Conservation (phyloP, 805 yeast genomes). For the Jamesozyma hellenica region DNA sequence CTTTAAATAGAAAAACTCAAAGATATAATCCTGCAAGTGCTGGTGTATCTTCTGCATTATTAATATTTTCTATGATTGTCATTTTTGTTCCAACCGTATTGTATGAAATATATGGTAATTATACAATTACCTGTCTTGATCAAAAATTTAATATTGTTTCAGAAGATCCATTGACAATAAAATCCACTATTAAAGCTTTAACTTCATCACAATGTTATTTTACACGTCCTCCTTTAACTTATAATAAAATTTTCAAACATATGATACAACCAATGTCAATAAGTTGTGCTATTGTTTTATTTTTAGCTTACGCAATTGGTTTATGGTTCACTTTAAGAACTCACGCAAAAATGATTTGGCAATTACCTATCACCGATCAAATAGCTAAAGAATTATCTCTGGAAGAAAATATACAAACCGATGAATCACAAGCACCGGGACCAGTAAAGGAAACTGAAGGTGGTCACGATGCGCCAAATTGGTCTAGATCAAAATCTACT, state of each 20-base stretch:
- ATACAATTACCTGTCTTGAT: constrained; percentile 57
- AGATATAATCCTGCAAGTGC: constrained; percentile 93
- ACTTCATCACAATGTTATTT: constrained; percentile 49
- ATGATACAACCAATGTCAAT: constrained; percentile 77
- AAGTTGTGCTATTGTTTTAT: constrained; percentile 69
- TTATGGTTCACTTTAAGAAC: constrained; percentile 88
- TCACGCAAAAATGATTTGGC: constrained; percentile 96
- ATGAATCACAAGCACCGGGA: neutral
- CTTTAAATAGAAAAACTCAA: constrained; percentile 83
- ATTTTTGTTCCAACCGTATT: constrained; percentile 89
- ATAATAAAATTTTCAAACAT: constrained; percentile 53
- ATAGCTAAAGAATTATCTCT: constrained; percentile 8
- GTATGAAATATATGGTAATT: constrained; percentile 82
- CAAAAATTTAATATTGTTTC: constrained; percentile 3
- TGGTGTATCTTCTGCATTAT: constrained; percentile 94
- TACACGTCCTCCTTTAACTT: constrained; percentile 61
- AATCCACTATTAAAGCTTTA: constrained; percentile 39
- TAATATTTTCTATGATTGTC: constrained; percentile 78
- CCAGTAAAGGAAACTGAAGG: constrained; percentile 20
- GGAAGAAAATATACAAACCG: neutral
- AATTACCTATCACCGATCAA: constrained; percentile 26
- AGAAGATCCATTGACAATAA: constrained; percentile 9
- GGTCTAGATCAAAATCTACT: constrained; percentile 82
- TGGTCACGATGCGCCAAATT: constrained; percentile 94
- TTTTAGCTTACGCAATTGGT: constrained; percentile 80